Base-by-base conservation (phyloP, 495 filamentous ascomycete genomes). In the Lichenothelia convexa region DNA sequence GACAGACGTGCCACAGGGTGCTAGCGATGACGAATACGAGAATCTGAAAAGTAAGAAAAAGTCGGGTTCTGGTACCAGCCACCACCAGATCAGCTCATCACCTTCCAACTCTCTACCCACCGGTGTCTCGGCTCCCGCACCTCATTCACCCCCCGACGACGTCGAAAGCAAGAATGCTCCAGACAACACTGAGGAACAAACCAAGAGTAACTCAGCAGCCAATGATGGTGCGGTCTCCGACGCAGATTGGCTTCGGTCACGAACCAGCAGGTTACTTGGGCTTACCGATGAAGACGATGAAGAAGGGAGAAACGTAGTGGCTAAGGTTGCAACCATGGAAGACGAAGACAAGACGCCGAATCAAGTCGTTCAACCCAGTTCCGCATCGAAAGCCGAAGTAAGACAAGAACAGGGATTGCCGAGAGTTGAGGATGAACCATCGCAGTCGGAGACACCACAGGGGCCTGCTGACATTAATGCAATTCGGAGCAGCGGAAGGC, bases 171-270 rank as follows among this genome's bases (percentile, higher is more conserved):
- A n/a, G n/a, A n/a, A n/a, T n/a, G n/a, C n/a, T n/a, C n/a, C n/a
- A n/a, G n/a, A n/a, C n/a, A n/a, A n/a, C n/a, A n/a, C n/a, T n/a
- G n/a, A n/a, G n/a, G n/a, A n/a, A n/a, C n/a, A n/a, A n/a, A n/a
- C n/a, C n/a, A n/a, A n/a, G n/a, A n/a, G n/a, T n/a, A n/a, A n/a
- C n/a, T n/a, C n/a, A n/a, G n/a, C n/a, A n/a, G n/a, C n/a, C n/a
- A n/a, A n/a, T n/a, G n/a, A n/a, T n/a, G n/a, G n/a, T n/a, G 49
- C 58, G 34, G 62, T 70, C 16, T 75, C 76, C 8, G 91, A 97
- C 52, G 67, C 71, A 31, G 89, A 99, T 51, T 99, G 89, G 89
- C 64, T 93, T 34, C 75, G 89, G 27, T 91, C 80, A 27, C 76
- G 81, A 44, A 94, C 85, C n/a, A 94, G 75, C 53, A 71, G 91